Evolutionary conservation across 805 yeast genomes (phyloP).

Genomic region (Sugiyamaella qingdaonensis): DNA sequence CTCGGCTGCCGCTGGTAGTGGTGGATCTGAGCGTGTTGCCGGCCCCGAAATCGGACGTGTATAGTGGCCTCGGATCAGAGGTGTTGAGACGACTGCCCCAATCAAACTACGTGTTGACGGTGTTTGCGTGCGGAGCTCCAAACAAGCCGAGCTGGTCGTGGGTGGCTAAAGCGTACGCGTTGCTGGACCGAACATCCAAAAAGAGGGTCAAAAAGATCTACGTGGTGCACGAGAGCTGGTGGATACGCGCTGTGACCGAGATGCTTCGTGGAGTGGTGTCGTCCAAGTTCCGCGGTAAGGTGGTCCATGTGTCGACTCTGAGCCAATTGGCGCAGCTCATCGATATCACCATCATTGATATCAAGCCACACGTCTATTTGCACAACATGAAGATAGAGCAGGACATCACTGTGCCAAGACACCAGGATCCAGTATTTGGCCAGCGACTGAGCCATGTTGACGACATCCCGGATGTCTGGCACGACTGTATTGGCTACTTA

Average conservation of each 20-base stretch:
- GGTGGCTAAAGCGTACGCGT: conserved; percentile 56
- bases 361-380: conserved; percentile 69
- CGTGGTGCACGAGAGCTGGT: conserved; percentile 89
- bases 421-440: conserved; percentile 29
- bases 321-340: conserved; percentile 55
- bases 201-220: conserved; percentile 58
- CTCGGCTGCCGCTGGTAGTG: conserved; percentile 68
- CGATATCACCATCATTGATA: conserved; percentile 72
- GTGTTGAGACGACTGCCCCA: conserved; percentile 56
- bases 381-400: conserved; percentile 55
- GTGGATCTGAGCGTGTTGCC: conserved; percentile 84
- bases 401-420: conserved; percentile 48
- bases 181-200: conserved; percentile 54
- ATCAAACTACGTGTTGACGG: conserved; percentile 59
- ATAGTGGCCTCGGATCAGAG: conserved; percentile 52
- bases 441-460: background rate
- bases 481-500: conserved; percentile 20
- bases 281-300: conserved; percentile 41
- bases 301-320: conserved; percentile 46
- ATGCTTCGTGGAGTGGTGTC: conserved; percentile 60
- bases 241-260: conserved; percentile 72
- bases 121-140: conserved; percentile 80
- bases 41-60: conserved; percentile 43
- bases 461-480: conserved; percentile 33
- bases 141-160: conserved; percentile 61